Percentiles rank a stretch among this genome's conserved stretches.
Evolutionary conservation across 257 asterid species (phyloP).

Genomic region (Fraxinus cuspidata): DNA sequence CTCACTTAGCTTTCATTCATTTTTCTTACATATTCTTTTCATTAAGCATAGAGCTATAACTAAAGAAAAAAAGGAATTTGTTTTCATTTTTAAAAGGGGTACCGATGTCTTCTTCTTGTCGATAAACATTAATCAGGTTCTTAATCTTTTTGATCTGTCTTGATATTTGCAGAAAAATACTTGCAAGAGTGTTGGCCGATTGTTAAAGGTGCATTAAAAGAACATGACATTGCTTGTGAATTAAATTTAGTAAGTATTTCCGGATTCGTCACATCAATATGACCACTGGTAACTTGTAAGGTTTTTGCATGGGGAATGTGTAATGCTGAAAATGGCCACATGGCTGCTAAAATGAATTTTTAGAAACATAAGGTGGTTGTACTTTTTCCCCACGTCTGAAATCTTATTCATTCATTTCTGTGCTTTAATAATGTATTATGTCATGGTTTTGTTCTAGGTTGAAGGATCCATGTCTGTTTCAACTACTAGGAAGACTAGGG

Average conservation of each 20-base stretch:
- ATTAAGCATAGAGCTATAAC: neutral
- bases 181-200: conserved; percentile 87
- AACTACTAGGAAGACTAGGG: conserved; percentile 82
- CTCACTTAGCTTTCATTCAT: neutral
- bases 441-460: conserved; percentile 46
- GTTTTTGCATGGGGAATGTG: neutral
- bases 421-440: neutral
- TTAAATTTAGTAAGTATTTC: conserved; percentile 65
- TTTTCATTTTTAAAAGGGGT: neutral
- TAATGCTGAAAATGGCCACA: neutral
- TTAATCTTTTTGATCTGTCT: neutral
- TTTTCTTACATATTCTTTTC: neutral
- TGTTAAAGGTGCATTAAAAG: conserved; percentile 76
- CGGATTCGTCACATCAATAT: neutral
- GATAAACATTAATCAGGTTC: conserved; percentile 20
- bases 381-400: neutral
- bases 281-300: neutral
- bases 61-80: neutral
- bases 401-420: conserved; percentile 1
- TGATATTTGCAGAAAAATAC: conserved; percentile 59
- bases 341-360: neutral
- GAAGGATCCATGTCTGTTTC: conserved; percentile 93
- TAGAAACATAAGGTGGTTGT: neutral
- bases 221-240: conserved; percentile 62
- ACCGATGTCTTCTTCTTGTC: neutral